Conservation (phyloP, 2,329 filamentous ascomycete species). For the Pestalotiopsis sp. region DNA sequence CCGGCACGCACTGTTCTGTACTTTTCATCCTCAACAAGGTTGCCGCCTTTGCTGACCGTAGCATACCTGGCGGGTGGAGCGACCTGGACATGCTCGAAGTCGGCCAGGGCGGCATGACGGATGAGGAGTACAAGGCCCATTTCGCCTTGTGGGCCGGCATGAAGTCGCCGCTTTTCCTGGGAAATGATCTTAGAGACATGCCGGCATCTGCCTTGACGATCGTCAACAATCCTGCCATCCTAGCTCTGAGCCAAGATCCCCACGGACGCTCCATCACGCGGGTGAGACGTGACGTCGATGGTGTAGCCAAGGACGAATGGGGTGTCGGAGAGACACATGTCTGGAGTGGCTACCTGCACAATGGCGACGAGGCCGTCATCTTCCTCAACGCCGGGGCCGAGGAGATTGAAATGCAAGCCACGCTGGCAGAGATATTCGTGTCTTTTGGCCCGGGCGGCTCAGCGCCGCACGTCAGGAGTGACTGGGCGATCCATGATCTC, state of each 20-base stretch:
- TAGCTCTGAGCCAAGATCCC: constrained; percentile 15
- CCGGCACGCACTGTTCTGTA: constrained; percentile 29
- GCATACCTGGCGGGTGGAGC: constrained; percentile 11
- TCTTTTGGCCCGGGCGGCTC: constrained; percentile 24
- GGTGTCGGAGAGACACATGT: constrained; percentile 21
- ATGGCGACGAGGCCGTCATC: constrained; percentile 14
- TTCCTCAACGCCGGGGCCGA: constrained; percentile 13
- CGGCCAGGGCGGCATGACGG: constrained; percentile 16
- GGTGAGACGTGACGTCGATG: constrained; percentile 9
- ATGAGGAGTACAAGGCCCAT: constrained; percentile 16
- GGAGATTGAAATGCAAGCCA: constrained; percentile 5
- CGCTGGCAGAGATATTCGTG: constrained; percentile 25
- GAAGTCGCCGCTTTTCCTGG: constrained; percentile 13
- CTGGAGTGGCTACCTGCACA: constrained; percentile 16
- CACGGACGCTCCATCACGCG: constrained; percentile 14
- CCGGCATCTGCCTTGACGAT: constrained; percentile 4
- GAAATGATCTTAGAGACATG: constrained; percentile 11
- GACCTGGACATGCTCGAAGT: constrained; percentile 17
- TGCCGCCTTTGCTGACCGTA: constrained; percentile 17
- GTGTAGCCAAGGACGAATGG: constrained; percentile 15
- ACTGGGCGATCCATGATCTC: constrained; percentile 25
- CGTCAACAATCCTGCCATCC: constrained; percentile 16
- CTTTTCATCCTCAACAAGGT: constrained; percentile 31
- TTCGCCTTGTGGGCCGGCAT: constrained; percentile 14
- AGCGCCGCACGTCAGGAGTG: constrained; percentile 20